A percentile compares a stretch with the other conserved stretches of the same genome.
Evolutionary conservation across 768 basidiomycete genomes (phyloP).

Genomic region (Lanmaoa pseudosensibilis): DNA sequence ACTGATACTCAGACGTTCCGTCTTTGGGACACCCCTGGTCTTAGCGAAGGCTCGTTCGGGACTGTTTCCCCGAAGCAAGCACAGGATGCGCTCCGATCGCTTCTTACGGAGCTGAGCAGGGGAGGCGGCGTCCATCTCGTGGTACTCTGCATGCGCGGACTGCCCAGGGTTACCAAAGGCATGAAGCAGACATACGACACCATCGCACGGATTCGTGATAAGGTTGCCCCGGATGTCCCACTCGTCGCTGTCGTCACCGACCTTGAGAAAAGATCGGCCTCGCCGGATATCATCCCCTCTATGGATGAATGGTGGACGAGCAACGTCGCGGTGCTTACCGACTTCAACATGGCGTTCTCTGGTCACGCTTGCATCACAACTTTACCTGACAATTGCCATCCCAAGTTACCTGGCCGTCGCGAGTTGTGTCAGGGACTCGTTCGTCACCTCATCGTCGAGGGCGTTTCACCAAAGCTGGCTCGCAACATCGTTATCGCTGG

Average conservation of each 20-base stretch:
- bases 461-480: constrained; percentile 20
- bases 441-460: constrained; percentile 15
- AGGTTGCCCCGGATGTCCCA: constrained; percentile 16
- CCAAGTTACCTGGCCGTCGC: constrained; percentile 19
- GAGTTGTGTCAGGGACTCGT: constrained; percentile 18
- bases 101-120: constrained; percentile 21
- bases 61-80: constrained; percentile 24
- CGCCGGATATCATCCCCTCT: constrained; percentile 18
- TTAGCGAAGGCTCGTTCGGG: constrained; percentile 30
- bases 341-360: constrained; percentile 34
- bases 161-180: constrained; percentile 24
- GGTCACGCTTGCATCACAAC: constrained; percentile 27
- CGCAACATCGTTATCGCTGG: constrained; percentile 28
- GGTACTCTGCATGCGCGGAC: constrained; percentile 29
- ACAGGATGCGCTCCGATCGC: constrained; percentile 26
- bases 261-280: constrained; percentile 29
- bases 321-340: constrained; percentile 30
- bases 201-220: constrained; percentile 23
- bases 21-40: constrained; percentile 35
- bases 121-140: constrained; percentile 27
- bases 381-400: constrained; percentile 22
- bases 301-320: constrained; percentile 42
- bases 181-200: constrained; percentile 30
- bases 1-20: constrained; percentile 20
- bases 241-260: constrained; percentile 33